Evolutionary conservation across 129 eudicot genomes (phyloP), one percentile per base, ranked within the genome.

Genomic region (Chrysanthemum seticuspe): DNA sequence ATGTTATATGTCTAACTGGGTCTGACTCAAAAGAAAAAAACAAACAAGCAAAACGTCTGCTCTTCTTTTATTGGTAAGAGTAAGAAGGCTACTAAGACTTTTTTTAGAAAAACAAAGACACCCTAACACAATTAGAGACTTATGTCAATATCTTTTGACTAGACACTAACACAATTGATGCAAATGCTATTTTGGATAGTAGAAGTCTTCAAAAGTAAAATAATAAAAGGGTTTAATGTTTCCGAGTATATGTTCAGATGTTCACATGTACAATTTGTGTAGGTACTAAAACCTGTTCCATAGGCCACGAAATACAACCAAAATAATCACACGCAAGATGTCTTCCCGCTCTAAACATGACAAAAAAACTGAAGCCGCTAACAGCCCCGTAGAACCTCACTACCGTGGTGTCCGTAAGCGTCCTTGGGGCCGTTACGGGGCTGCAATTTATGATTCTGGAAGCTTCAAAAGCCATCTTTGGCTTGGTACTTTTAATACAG

Each of bases 401-500:
- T 76, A 67, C 27, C 74, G 74, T 15, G 80, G 74, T 23, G 80
- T 76, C 10, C 80, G 74, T 18, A 76, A 81, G 50, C 80, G 80
- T 4, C 74, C 80, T 0, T 68, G 70, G 69, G 80, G 80, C 9
- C 74, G 80, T 31, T 76, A 76, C 13, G 85, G 78, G 14, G 85
- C 85, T 13, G 81, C 71, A 69, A 81, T 81, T 2, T 2, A 78
- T 36, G 81, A 81, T 53, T 81, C 85, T 29, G 31, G 31, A 9
- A 74, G 70, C 7, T 76, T 76, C 25, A 76, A 81, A 52, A 76
- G 16, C 45, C 77, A 74, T 9, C 74, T 81, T 21, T 81, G 85
- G 85, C 60, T 81, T 0, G 85, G 85, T 31, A 81, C 85, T 8
- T 81, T 81, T 13, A 85, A 85, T 55, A 72, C 86, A 0, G 82